Evolutionary conservation across 108 stramenopile genomes (phyloP), one percentile per base, ranked within the genome.

Genomic region (Pseudonitzschia pungens): DNA sequence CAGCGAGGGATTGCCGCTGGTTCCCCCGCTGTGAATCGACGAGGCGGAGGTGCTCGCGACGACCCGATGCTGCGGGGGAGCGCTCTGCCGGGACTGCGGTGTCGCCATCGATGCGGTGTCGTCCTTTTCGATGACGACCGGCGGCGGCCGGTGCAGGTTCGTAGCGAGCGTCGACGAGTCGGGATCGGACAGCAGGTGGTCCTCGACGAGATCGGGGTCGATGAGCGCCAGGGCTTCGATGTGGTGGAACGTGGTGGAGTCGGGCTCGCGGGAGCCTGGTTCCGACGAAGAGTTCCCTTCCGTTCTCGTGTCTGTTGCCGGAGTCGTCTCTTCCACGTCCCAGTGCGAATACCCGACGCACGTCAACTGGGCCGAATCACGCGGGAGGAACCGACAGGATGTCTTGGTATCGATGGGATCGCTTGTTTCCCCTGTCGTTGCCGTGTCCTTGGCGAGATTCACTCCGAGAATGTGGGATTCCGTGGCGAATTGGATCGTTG

Each of bases 401-500:
- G 20, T 73, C 36, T 32, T 53, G 8, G 20, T 33, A 36, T 21
- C 21, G 65, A 16, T 36, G 26, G 20, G 55, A 28, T 66, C 18
- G n/a, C 12, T 68, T 24, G 20, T 32, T n/a, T 36, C 36, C 36
- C 36, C 2, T 5, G 36, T 6, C 66, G 4, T 20, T 36, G 36
- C 44, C 16, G 7, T 4, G 21, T 43, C 9, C 22, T 33, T 7
- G 20, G 14, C n/a, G 33, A 6, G 10, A 60, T 41, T 33, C 26
- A 78, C 69, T 1, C 77, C 66, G 20, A 78, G 48, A 6, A 78
- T 28, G 26, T 78, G 66, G 41, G 29, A 72, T 72, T 78, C 77
- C n/a, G 71, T 78, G 11, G 71, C 77, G 43, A 78, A 72, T 22
- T 65, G 77, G 32, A 78, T 70, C 18, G 43, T 69, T 29, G 31